Base-by-base conservation (phyloP, 208 protist species). In the Leishmania turanica region DNA sequence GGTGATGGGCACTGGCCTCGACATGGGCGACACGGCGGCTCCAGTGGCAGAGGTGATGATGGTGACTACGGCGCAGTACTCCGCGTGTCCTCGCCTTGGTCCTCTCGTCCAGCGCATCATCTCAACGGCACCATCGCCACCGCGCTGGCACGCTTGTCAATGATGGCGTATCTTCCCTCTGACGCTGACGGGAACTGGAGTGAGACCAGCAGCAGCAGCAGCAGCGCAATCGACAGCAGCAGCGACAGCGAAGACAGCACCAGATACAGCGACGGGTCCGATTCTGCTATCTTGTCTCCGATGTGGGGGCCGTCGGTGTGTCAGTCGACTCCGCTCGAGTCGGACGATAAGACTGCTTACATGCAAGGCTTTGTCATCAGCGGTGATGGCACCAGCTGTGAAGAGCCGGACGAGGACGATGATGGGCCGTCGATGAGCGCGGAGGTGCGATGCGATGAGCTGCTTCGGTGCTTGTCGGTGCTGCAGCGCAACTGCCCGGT, bases 361-460 rank as follows among this genome's bases (percentile, higher is more conserved):
- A 45, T 34, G 69, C 69, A 53, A 47, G 47, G 47, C 45, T 11
- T 45, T 27, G 9, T 6, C 13, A 40, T 31, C 3, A 31, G 69
- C 40, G n/a, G 69, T 53, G 69, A 73, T 53, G 45, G 8, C 40
- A 73, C 27, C 40, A 31, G 45, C 45, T 37, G 11, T 17, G 40
- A 73, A 27, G 45, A 5, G n/a, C 40, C 8, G 15, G 42, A 9
- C 11, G 77, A 69, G 37, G 75, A 53, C n/a, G 75, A 72, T 17
- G 64, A n/a, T 5, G 62, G 42, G 49, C n/a, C 66, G 60, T 60
- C 76, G n/a, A 60, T 72, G 45, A 54, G 49, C 62, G 45, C 71
- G 27, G 75, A 78, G 66, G 71, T 69, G 53, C 82, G 54, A 53
- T 82, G 82, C 78, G 82, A 86, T 24, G 82, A 86, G 62, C 40